Evolutionary conservation across 768 basidiomycete species (phyloP).

Genomic region (Pleurotus eryngii): DNA sequence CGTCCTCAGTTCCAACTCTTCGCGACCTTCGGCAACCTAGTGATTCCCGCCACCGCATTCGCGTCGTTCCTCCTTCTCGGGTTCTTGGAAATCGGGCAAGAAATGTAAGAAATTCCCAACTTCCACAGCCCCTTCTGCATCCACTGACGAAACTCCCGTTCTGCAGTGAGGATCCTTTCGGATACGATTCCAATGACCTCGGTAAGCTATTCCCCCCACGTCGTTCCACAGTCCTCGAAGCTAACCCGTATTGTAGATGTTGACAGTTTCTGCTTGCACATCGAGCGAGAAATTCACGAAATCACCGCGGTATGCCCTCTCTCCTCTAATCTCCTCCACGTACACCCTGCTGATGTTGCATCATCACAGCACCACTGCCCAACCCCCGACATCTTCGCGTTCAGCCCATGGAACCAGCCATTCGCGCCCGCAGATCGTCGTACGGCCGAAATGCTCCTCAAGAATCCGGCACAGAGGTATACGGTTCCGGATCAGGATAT

Average conservation of each 20-base stretch:
- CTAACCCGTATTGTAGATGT: slow-evolving; percentile 37
- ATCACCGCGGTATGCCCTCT: slow-evolving; percentile 53
- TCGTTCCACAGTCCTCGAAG: background rate
- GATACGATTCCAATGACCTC: slow-evolving; percentile 65
- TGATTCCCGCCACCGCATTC: slow-evolving; percentile 64
- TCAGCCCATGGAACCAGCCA: slow-evolving; percentile 61
- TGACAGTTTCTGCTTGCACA: slow-evolving; percentile 63
- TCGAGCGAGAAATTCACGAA: slow-evolving; percentile 68
- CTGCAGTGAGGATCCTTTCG: slow-evolving; percentile 62
- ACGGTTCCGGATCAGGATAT: slow-evolving; percentile 22
- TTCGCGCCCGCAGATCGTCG: slow-evolving; percentile 65
- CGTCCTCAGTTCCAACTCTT: slow-evolving; percentile 48
- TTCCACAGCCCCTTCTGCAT: background rate
- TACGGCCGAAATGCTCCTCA: slow-evolving; percentile 50
- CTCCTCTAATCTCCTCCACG: background rate
- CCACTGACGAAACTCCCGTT: slow-evolving; percentile 4
- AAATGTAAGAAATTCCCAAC: slow-evolving; percentile 39
- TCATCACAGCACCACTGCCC: slow-evolving; percentile 49
- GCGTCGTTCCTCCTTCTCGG: slow-evolving; percentile 61
- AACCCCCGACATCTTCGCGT: slow-evolving; percentile 50
- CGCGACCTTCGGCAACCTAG: slow-evolving; percentile 37
- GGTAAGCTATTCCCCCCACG: slow-evolving; percentile 30
- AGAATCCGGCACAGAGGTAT: slow-evolving; percentile 33
- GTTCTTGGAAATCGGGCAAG: slow-evolving; percentile 68
- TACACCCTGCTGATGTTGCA: slow-evolving; percentile 7